A percentile compares a stretch with the other conserved stretches of the same genome.
Conservation (phyloP, 2,329 filamentous ascomycete species). For the Harringtonia aguacate region DNA sequence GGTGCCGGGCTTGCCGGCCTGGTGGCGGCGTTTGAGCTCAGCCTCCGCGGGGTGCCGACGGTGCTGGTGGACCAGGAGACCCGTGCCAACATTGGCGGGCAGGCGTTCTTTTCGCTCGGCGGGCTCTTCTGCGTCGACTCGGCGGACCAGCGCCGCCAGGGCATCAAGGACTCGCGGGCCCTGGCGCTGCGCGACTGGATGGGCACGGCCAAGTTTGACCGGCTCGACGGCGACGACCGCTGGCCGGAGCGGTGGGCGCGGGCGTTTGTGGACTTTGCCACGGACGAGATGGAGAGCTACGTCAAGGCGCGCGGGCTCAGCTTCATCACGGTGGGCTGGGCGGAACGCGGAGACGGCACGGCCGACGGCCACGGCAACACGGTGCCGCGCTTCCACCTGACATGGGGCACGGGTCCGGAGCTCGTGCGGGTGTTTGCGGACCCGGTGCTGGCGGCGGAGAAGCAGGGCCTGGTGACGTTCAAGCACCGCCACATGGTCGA, state of each 20-base stretch:
- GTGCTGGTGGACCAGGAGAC: conserved; percentile 50
- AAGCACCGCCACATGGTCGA: conserved; percentile 47
- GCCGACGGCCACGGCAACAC: conserved; percentile 51
- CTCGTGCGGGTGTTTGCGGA: conserved; percentile 46
- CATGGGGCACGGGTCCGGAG: conserved; percentile 52
- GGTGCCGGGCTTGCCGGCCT: conserved; percentile 49
- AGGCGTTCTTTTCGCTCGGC: conserved; percentile 55
- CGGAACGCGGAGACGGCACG: conserved; percentile 44
- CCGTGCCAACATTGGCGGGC: conserved; percentile 43
- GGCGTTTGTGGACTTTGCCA: conserved; percentile 52
- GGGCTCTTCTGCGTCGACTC: conserved; percentile 51
- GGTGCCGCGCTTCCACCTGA: conserved; percentile 51
- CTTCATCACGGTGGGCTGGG: conserved; percentile 48
- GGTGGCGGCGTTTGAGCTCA: conserved; percentile 47
- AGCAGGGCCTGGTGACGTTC: conserved; percentile 43
- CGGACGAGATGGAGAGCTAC: conserved; percentile 47
- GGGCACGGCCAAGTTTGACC: conserved; percentile 46
- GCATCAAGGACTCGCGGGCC: conserved; percentile 45
- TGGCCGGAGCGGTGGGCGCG: conserved; percentile 54
- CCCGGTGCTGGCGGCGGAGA: conserved; percentile 40
- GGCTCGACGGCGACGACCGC: conserved; percentile 36
- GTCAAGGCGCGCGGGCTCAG: conserved; percentile 40
- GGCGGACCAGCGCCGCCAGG: conserved; percentile 42
- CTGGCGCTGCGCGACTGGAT: conserved; percentile 51
- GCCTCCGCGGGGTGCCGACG: conserved; percentile 35